Evolutionary conservation across 108 stramenopile species (phyloP).

Genomic region (Epithemia pelagica): DNA sequence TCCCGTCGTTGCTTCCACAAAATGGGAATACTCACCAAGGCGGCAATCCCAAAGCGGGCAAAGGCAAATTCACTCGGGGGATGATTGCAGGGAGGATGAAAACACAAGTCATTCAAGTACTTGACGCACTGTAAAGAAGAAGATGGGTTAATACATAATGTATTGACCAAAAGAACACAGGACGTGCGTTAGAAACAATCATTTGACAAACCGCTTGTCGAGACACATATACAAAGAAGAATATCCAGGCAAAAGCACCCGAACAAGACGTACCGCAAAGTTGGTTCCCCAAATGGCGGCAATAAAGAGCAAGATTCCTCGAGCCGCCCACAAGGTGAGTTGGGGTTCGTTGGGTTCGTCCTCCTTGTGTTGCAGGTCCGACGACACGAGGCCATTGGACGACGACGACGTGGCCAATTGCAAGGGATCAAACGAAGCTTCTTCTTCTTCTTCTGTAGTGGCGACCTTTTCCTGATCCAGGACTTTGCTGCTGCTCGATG

Average conservation of each 20-base stretch:
- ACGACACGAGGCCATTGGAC: not conserved
- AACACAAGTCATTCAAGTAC: constrained; percentile 24
- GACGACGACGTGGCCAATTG: not conserved
- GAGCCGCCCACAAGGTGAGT: constrained; percentile 23
- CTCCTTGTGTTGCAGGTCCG: not conserved
- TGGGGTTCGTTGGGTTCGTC: not conserved
- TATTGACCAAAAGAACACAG: not conserved
- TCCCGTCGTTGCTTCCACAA: constrained; percentile 21
- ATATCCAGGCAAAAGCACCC: too few relatives aligned
- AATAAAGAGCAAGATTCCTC: constrained; percentile 18
- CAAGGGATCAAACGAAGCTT: not conserved
- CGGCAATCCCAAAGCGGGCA: constrained; percentile 29
- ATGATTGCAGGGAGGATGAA: constrained; percentile 31
- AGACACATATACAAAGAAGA: too few relatives aligned
- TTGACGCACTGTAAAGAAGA: constrained; percentile 15
- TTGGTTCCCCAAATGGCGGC: constrained; percentile 34
- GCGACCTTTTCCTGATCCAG: not conserved
- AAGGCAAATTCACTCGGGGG: constrained; percentile 22
- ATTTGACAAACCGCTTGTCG: too few relatives aligned
- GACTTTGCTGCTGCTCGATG: not conserved
- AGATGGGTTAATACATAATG: not conserved
- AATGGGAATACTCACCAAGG: constrained; percentile 23
- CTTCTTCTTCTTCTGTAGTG: not conserved
- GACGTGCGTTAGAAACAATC: not conserved
- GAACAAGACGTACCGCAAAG: constrained; percentile 29